Evolutionary conservation across 371 early-diverging fungal species (phyloP), one percentile per base, ranked within the genome.

Genomic region (Sporodiniella umbellata): DNA sequence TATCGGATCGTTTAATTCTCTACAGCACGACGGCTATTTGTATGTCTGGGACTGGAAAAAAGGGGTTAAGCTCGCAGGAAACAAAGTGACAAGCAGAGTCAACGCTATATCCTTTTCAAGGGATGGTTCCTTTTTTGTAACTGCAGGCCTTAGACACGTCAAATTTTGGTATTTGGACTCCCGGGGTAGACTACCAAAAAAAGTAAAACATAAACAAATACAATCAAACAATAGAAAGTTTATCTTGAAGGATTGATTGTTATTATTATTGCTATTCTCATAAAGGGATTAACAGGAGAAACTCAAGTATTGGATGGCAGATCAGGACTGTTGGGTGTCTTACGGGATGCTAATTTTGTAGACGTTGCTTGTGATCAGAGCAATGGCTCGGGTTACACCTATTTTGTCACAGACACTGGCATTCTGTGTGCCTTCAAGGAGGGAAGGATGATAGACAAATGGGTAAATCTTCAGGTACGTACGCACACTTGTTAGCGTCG

Each of bases 21-120:
- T n/a, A n/a, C 70, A 89, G 85, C 91, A 91, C 58, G 93, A 93
- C 64, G 92, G 90, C 0, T 86, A 79, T 56, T 56, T 90, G 21
- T 82, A 88, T 59, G 81, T 91, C 22, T 93, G 93, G 93, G 81
- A 91, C 62, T 90, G 90, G 89, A 72, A 78, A 53, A 79, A 77
- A 25, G 84, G 84, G 3, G 64, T 66, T 3, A 81, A 84, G 51
- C 51, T 90, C 4, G 87, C 89, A 0, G 82, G 79, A 33, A 86
- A 82, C 54, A 79, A 82, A 56, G 79, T 89, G 35, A 87, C 86
- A 5, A 78, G 83, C 33, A 82, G 81, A 50, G 86, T 87, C 18
- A 72, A 66, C 58, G 66, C 85, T 1, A 45, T 92, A 1, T 75
- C 84, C 1, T 90, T 90, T 53, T 79, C 86, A 18, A 66, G 73